Percentiles rank a stretch among this genome's conserved stretches.
phyloP scores from a whole-genome alignment of 345 rosid genomes.

The Euphorbia lathyris region DNA sequence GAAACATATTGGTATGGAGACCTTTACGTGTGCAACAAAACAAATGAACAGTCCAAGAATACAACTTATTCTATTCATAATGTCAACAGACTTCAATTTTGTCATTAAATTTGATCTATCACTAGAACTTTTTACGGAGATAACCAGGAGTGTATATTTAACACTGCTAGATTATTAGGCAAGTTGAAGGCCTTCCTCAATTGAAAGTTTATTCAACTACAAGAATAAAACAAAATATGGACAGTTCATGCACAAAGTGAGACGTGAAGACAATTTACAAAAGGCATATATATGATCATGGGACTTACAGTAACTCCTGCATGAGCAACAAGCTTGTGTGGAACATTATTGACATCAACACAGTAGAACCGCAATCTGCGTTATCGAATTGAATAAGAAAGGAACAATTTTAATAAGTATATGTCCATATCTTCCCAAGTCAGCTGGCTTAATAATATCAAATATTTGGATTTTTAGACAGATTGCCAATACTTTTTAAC shows the following conservation, averaged over 20 bases:
- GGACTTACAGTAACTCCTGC: constrained; percentile 88
- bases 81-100: background rate
- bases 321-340: constrained; percentile 64
- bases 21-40: background rate
- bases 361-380: constrained; percentile 69
- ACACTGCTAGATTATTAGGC: background rate
- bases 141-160: background rate
- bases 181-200: too few species aligned
- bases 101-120: background rate
- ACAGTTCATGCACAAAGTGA: background rate
- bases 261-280: background rate
- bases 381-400: constrained; percentile 2
- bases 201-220: background rate
- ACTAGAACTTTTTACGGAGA: background rate
- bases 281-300: background rate
- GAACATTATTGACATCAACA: constrained; percentile 79
- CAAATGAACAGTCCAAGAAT: background rate
- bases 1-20: background rate
- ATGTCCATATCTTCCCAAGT: background rate
- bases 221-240: background rate
- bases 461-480: background rate
- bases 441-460: constrained; percentile 1
- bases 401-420: constrained; percentile 2
- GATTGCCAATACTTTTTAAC: background rate
- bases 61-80: background rate